Conservation (phyloP, 2,329 filamentous ascomycete genomes). For the Chalaropsis thielavioides region DNA sequence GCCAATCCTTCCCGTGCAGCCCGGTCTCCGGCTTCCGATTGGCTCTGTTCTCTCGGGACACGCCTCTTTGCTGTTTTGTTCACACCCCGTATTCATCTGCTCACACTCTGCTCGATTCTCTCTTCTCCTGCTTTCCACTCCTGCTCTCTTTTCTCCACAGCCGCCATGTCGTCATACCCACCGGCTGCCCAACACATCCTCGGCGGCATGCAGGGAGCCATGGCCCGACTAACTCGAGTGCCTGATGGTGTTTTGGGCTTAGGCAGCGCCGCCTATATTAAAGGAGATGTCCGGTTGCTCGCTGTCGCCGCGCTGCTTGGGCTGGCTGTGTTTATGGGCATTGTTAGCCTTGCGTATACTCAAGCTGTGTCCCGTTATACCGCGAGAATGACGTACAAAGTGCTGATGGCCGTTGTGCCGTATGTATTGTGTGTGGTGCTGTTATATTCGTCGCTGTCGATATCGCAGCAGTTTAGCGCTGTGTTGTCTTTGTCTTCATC, state of each 20-base stretch:
- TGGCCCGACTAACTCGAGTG: neutral
- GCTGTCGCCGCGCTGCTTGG: neutral
- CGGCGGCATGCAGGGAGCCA: neutral
- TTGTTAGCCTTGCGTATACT: neutral
- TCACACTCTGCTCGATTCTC: neutral
- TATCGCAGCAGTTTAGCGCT: neutral
- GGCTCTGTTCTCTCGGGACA: too few species aligned
- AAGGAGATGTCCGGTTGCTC: neutral
- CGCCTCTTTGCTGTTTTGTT: too few species aligned
- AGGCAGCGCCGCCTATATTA: neutral
- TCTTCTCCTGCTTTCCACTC: neutral
- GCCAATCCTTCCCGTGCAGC: too few species aligned
- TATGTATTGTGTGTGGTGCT: neutral
- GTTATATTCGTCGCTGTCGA: neutral
- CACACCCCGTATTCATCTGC: too few species aligned
- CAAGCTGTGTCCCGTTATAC: neutral
- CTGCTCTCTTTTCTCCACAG: neutral
- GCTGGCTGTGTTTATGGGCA: neutral
- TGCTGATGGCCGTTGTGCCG: slow-evolving; percentile 1
- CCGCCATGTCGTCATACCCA: neutral
- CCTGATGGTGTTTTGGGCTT: neutral
- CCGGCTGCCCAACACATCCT: neutral
- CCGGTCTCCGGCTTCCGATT: too few species aligned
- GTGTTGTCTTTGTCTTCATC: neutral
- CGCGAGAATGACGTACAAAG: slow-evolving; percentile 1